Evolutionary conservation across 208 protist species (phyloP).

Genomic region (Acanthamoeba sp.): DNA sequence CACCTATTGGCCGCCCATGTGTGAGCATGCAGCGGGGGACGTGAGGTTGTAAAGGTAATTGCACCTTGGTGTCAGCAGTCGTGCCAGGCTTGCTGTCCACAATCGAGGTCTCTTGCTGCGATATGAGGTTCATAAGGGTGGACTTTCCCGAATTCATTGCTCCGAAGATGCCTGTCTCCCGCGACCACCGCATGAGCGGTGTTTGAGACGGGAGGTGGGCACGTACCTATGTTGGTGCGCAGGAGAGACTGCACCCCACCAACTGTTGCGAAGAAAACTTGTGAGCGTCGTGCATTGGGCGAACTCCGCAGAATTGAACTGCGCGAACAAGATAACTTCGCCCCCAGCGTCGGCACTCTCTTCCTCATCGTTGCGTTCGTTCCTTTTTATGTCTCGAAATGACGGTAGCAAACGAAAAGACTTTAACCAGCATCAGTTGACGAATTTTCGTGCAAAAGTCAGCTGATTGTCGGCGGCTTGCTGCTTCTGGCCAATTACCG

Average conservation of each 20-base stretch:
- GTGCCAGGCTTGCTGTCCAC: slow-evolving; percentile 87
- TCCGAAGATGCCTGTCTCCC: slow-evolving; percentile 67
- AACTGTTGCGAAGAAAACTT: background rate
- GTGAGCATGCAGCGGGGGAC: background rate
- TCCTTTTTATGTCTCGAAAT: too few species aligned
- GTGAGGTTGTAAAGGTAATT: too few species aligned
- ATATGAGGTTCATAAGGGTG: slow-evolving; percentile 86
- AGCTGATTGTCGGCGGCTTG: too few species aligned
- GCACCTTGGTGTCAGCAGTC: slow-evolving; percentile 85
- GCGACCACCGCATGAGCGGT: background rate
- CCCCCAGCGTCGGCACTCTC: too few species aligned
- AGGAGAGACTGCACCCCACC: background rate
- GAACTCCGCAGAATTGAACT: too few species aligned
- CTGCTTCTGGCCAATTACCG: too few species aligned
- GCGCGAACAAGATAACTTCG: too few species aligned
- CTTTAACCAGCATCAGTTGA: too few species aligned
- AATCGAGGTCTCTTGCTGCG: slow-evolving; percentile 85
- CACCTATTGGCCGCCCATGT: background rate
- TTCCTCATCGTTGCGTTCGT: too few species aligned
- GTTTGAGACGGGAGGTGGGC: background rate
- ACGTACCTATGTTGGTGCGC: background rate
- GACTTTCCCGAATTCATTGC: slow-evolving; percentile 88
- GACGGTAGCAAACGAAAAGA: too few species aligned
- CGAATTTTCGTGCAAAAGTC: too few species aligned
- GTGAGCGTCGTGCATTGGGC: too few species aligned